These are phyloP conservation scores for Cercophora sp. DNA, from an alignment of 495 filamentous ascomycete genomes.

Conservation along the genomic window DNA sequence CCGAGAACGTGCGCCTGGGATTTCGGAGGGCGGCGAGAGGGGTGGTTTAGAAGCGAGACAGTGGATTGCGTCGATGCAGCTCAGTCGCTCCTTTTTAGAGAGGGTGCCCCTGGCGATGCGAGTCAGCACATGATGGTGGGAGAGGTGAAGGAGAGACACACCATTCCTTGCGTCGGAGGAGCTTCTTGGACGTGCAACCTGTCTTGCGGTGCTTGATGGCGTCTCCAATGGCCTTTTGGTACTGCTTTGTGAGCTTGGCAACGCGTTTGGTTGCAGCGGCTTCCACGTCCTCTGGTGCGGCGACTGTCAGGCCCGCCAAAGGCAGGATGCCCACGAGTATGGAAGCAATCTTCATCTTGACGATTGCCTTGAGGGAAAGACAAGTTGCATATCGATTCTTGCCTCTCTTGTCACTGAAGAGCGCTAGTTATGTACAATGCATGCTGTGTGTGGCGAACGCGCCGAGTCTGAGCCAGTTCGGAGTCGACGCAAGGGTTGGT, in stretches of 20 bases:
- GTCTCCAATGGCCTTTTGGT: slow-evolving; percentile 9
- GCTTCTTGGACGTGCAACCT: slow-evolving; percentile 11
- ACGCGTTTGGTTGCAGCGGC: slow-evolving; percentile 2
- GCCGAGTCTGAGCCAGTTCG: no score
- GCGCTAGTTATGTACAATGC: no score
- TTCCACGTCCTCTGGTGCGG: neutral
- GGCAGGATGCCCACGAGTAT: neutral
- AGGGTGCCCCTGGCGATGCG: neutral
- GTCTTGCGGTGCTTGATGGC: slow-evolving; percentile 9
- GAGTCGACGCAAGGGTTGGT: no score
- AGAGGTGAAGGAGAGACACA: neutral
- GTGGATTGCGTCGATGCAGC: neutral
- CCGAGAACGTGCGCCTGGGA: no score
- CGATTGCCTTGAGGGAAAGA: no score
- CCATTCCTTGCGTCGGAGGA: slow-evolving; percentile 17
- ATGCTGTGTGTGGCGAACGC: no score
- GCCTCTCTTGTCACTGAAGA: no score
- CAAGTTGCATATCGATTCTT: no score
- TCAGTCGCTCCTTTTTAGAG: neutral
- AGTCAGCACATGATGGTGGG: no score
- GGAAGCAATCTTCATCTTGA: neutral
- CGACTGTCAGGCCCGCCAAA: neutral
- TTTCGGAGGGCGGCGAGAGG: no score
- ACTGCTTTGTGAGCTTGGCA: slow-evolving; percentile 6
- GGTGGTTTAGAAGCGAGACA: no score